Evolutionary conservation across 2,329 filamentous ascomycete species (phyloP), one percentile per base, ranked within the genome.

Genomic region (Taxawa tesnikishii): DNA sequence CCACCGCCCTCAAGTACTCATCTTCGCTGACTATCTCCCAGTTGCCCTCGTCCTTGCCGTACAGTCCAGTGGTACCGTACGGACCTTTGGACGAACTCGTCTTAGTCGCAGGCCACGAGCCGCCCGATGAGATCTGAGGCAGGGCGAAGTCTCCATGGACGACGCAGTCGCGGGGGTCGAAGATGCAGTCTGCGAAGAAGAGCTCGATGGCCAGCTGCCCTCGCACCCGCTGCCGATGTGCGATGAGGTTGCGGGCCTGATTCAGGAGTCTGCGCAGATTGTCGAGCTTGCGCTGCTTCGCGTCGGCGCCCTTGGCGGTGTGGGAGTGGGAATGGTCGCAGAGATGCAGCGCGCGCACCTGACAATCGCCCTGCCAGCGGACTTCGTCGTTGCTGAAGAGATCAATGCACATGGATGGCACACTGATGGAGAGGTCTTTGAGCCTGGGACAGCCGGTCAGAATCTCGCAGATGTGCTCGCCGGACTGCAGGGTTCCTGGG

Each of bases 101-200:
- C 7, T 46, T 47, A 18, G 50, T 41, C 12, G 44, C 45, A 2
- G 61, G 62, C 60, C 62, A 67, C 6, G 46, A 34, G 10, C 60
- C 59, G 12, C 49, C 43, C 2, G 56, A 58, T 1, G 50, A 44
- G 7, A 63, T 43, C 38, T 62, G 54, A 2, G 60, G 56, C 10
- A 63, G 43, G 15, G 59, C 50, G 39, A 68, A 65, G 35, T 66
- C 63, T 29, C 63, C 63, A 32, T 68, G 63, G 8, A 67, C 63
- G 9, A 60, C 45, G 11, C 48, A 43, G 38, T 57, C 55, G 28
- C 55, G 55, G 0, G 63, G 63, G 36, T 66, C 60, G 45, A 68
- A 68, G 41, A 68, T 67, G 49, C 58, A 63, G 37, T 63, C 62
- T 2, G 60, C 60, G 43, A 65, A 67, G 55, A 68, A 68, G 16